phyloP scores from a whole-genome alignment of 2,329 filamentous ascomycete genomes.

The Hypocreales sp. region DNA sequence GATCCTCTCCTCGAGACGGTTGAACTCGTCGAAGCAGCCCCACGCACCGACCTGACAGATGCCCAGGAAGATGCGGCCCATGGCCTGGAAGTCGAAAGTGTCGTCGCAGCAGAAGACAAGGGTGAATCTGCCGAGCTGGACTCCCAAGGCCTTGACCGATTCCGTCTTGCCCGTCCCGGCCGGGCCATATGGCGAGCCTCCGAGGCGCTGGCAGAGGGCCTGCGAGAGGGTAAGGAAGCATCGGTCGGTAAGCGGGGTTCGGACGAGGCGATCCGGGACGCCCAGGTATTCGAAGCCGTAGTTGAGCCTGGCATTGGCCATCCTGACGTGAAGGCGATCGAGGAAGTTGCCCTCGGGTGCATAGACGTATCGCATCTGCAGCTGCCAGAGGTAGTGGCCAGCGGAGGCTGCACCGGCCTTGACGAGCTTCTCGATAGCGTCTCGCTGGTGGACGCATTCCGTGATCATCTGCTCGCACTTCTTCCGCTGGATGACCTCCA shows the following conservation, averaged over 20 bases:
- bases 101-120: slow-evolving; percentile 99
- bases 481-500: slow-evolving; percentile 76
- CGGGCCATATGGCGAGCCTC: slow-evolving; percentile 92
- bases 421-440: slow-evolving; percentile 77
- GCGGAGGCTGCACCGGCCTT: slow-evolving; percentile 57
- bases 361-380: slow-evolving; percentile 97
- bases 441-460: slow-evolving; percentile 94
- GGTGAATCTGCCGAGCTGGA: slow-evolving; percentile 93
- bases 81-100: slow-evolving; percentile 98
- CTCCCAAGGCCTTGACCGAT: slow-evolving; percentile 92
- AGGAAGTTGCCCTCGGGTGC: slow-evolving; percentile 64
- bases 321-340: slow-evolving; percentile 75
- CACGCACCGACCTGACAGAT: slow-evolving; percentile 98
- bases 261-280: slow-evolving; percentile 87
- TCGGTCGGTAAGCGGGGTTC: slow-evolving; percentile 91
- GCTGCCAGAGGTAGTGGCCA: slow-evolving; percentile 78
- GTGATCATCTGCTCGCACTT: slow-evolving; percentile 99
- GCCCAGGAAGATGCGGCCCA: slow-evolving; percentile 98
- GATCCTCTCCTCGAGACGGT: slow-evolving; percentile 94
- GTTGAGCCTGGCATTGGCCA: slow-evolving; percentile 89
- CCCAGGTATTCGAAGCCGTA: slow-evolving; percentile 98
- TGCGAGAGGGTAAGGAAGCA: slow-evolving; percentile 98
- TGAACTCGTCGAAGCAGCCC: slow-evolving; percentile 99
- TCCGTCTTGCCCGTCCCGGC: slow-evolving; percentile 98
- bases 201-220: slow-evolving; percentile 83